Evolutionary conservation across 2,329 filamentous ascomycete genomes (phyloP).

Genomic region (Ciborinia camelliae): DNA sequence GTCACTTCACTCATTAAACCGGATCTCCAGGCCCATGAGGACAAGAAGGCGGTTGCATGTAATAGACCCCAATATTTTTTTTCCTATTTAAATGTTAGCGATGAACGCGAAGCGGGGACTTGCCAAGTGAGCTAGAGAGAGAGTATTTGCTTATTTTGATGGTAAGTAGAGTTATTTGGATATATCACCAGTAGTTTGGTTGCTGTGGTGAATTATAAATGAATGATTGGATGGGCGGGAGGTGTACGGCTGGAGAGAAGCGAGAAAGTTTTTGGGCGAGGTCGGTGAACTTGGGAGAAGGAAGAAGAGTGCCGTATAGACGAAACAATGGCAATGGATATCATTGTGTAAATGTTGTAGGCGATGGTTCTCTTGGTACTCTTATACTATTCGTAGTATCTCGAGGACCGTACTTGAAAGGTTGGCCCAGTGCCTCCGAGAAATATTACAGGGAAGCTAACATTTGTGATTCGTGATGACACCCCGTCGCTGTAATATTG

Average conservation of each 20-base stretch:
- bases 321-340: neutral
- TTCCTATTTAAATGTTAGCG: slow-evolving; percentile 3
- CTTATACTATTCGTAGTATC: too few relatives aligned
- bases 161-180: neutral
- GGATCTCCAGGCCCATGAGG: neutral
- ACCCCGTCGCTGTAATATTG: neutral
- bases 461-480: neutral
- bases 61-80: neutral
- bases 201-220: neutral
- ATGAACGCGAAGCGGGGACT: neutral
- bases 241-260: neutral
- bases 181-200: neutral
- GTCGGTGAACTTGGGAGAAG: neutral
- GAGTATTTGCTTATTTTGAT: slow-evolving; percentile 11
- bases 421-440: neutral
- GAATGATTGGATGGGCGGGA: neutral
- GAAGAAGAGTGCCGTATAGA: neutral
- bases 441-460: neutral
- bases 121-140: slow-evolving; percentile 13
- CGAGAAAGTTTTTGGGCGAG: neutral
- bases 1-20: neutral
- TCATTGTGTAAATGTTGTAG: too few relatives aligned
- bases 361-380: neutral
- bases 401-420: neutral
- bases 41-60: neutral